Percentiles rank a stretch among this genome's conserved stretches.
Evolutionary conservation across 2,329 filamentous ascomycete species (phyloP).

Genomic region (Arachnomyces sp.): DNA sequence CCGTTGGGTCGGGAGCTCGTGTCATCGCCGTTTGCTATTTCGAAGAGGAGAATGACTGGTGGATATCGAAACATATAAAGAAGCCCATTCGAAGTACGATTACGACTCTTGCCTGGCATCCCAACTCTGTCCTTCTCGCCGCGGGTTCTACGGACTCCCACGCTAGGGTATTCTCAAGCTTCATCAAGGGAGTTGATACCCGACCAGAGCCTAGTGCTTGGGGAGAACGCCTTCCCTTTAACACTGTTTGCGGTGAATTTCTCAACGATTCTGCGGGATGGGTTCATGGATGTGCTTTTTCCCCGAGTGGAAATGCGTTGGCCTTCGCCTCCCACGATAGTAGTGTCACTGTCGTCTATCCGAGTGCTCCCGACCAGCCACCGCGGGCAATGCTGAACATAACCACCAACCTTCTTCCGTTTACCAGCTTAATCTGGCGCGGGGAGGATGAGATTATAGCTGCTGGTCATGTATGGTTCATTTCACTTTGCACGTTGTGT

Average conservation of each 20-base stretch:
- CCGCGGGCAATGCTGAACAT: constrained; percentile 86
- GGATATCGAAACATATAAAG: constrained; percentile 98
- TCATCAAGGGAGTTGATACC: constrained; percentile 89
- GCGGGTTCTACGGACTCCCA: constrained; percentile 97
- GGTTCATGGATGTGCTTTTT: constrained; percentile 91
- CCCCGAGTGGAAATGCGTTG: constrained; percentile 82
- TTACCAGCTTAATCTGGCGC: constrained; percentile 89
- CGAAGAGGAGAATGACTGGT: constrained; percentile 99
- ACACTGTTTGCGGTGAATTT: constrained; percentile 95
- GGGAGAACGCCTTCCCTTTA: constrained; percentile 95
- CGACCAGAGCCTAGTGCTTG: constrained; percentile 80
- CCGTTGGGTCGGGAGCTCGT: constrained; percentile 89
- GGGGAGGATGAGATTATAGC: constrained; percentile 89
- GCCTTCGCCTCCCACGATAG: constrained; percentile 94
- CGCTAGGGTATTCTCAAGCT: constrained; percentile 86
- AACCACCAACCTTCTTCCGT: constrained; percentile 81
- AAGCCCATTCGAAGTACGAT: constrained; percentile 98
- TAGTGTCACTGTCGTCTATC: constrained; percentile 94
- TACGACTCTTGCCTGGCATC: constrained; percentile 91
- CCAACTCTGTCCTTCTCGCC: constrained; percentile 89
- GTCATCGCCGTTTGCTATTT: constrained; percentile 98
- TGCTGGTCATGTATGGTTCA: constrained; percentile 64
- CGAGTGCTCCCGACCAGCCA: constrained; percentile 80
- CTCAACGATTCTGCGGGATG: constrained; percentile 94
- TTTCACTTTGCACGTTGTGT: not conserved